Evolutionary conservation across 805 yeast genomes (phyloP), one percentile per base, ranked within the genome.

Genomic region (Jamesozyma rosinii): DNA sequence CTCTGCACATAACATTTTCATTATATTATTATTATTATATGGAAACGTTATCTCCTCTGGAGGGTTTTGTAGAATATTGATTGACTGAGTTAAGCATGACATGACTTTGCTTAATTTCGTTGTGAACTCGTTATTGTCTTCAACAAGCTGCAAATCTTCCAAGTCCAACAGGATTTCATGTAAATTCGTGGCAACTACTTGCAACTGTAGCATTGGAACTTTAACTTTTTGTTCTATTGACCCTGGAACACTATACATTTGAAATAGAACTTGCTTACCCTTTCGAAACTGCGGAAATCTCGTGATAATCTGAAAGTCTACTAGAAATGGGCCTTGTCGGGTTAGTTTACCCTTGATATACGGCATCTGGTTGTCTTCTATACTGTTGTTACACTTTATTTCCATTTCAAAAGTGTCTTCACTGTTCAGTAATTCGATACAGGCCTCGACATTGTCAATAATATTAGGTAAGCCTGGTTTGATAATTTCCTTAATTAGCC

Each of bases 21-120:
- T 71, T 43, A 68, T 52, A 1, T 62, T 51, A 3, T 73, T 61
- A 20, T 72, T 65, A 52, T 77, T 72, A 22, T 63, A 57, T 2
- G 90, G 90, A 54, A 82, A 83, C 18, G 76, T 68, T 22, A 80
- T 62, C 11, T 58, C 57, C 4, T 77, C 74, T 35, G 75, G 75
- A 1, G 84, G 82, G 17, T 70, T 75, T 49, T 65, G 73, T 55
- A 76, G 50, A 31, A 44, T 41, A 37, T 46, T 50, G 13, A 57
- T 54, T 6, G 59, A 52, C 38, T 48, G 34, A 21, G 54, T 52
- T 5, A 62, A 46, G 19, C 53, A 38, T 14, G 43, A 47, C 26
- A 59, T 30, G 1, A 52, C 47, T n/a, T 46, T 35, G 3, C 50
- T 50, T 30, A 61, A 45, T 18, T 53, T 48, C 13, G 42, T 33